Evolutionary conservation across 2,329 filamentous ascomycete species (phyloP).

Genomic region (Exophiala phaeomuriformis): DNA sequence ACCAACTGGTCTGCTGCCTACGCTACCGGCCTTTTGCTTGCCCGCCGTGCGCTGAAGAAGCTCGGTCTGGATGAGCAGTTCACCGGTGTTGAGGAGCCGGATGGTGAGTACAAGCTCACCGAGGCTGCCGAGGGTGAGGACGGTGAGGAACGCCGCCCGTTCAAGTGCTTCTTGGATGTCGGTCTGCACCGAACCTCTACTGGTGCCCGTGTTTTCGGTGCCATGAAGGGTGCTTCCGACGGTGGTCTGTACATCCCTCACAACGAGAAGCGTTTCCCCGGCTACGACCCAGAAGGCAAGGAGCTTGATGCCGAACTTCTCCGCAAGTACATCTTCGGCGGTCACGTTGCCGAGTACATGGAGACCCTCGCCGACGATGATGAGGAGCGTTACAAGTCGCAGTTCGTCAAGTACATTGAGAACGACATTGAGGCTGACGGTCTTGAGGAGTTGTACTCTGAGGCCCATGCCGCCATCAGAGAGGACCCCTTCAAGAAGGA

Average conservation of each 20-base stretch:
- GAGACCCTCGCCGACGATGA: constrained; percentile 98
- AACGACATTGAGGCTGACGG: constrained; percentile 94
- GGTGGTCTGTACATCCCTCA: constrained; percentile 95
- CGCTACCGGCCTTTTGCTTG: constrained; percentile 90
- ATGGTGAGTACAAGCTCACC: constrained; percentile 92
- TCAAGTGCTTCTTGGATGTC: constrained; percentile 98
- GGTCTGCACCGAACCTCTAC: constrained; percentile 96
- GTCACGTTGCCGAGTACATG: constrained; percentile 99
- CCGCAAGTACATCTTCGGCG: constrained; percentile 98
- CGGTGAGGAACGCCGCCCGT: constrained; percentile 82
- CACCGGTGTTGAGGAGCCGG: constrained; percentile 89
- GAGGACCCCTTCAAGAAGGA: constrained; percentile 97
- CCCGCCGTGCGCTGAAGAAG: constrained; percentile 95
- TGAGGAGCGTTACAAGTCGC: constrained; percentile 98
- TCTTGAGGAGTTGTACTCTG: constrained; percentile 90
- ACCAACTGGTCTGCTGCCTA: constrained; percentile 99
- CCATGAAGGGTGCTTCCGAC: constrained; percentile 99
- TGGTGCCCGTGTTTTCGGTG: constrained; percentile 96
- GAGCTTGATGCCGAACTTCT: constrained; percentile 95
- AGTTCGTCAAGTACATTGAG: constrained; percentile 97
- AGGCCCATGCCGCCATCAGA: constrained; percentile 94
- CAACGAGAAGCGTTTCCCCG: constrained; percentile 99
- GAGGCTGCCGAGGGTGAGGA: constrained; percentile 88
- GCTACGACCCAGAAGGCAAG: constrained; percentile 94
- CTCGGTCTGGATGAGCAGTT: constrained; percentile 91